Evolutionary conservation across 2,329 filamentous ascomycete genomes (phyloP).

Genomic region (Parafenestella ontariensis): DNA sequence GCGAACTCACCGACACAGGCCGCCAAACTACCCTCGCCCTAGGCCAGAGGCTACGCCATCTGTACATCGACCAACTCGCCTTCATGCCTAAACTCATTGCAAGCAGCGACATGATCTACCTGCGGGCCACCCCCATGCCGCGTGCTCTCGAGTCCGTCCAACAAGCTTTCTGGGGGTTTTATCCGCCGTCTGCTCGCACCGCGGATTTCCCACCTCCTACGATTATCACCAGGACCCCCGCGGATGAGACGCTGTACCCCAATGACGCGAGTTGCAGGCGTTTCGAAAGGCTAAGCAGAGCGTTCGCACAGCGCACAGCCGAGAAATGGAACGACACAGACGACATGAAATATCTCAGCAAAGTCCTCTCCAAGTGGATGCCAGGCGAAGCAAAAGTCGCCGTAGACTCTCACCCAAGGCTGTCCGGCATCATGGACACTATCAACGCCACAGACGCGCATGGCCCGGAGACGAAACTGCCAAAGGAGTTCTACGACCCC

Average conservation of each 20-base stretch:
- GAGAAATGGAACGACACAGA: conserved; percentile 63
- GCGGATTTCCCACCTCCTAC: conserved; percentile 53
- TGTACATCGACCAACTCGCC: conserved; percentile 59
- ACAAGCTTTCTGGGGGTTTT: conserved; percentile 58
- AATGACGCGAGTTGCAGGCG: conserved; percentile 58
- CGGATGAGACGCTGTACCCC: conserved; percentile 59
- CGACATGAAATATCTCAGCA: conserved; percentile 85
- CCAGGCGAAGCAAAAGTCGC: conserved; percentile 72
- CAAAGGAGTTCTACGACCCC: conserved; percentile 84
- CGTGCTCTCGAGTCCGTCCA: conserved; percentile 59
- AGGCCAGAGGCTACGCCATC: conserved; percentile 55
- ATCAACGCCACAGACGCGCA: conserved; percentile 90
- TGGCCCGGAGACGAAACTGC: conserved; percentile 78
- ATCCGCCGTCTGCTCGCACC: conserved; percentile 52
- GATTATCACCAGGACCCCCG: conserved; percentile 54
- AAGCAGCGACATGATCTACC: conserved; percentile 53
- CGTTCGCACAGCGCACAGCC: conserved; percentile 57
- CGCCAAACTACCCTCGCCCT: conserved; percentile 58
- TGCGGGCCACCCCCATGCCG: conserved; percentile 58
- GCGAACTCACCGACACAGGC: conserved; percentile 59
- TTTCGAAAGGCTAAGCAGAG: conserved; percentile 56
- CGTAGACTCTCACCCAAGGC: conserved; percentile 81
- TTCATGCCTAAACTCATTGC: conserved; percentile 57
- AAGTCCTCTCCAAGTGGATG: conserved; percentile 84
- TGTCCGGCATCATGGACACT: conserved; percentile 93